Conservation (phyloP, 2,329 filamentous ascomycete species). For the Leptographium lundbergii region DNA sequence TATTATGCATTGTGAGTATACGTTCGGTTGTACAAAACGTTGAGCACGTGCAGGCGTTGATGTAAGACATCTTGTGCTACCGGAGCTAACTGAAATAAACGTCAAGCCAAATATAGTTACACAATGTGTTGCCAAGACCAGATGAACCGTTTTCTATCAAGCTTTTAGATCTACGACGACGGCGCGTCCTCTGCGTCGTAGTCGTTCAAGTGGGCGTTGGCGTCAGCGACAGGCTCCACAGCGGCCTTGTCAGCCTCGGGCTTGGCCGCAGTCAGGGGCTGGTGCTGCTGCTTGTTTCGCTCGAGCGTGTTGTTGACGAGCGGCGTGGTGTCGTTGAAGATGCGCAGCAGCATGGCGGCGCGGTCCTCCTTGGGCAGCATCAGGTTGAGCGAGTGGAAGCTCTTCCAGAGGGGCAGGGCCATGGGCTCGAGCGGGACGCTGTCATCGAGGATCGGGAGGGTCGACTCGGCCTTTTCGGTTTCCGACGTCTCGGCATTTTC, state of each 20-base stretch:
- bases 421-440: conserved; percentile 49
- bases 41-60: no score
- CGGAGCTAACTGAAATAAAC: no score
- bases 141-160: neutral
- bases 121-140: no score
- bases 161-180: conserved; percentile 5
- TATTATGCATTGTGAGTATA: no score
- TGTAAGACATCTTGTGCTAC: no score
- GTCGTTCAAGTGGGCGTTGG: conserved; percentile 4
- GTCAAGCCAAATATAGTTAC: no score
- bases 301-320: conserved; percentile 55
- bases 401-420: conserved; percentile 89
- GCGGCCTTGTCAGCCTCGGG: conserved; percentile 2
- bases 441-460: neutral
- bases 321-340: conserved; percentile 82
- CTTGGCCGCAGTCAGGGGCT: conserved; percentile 2
- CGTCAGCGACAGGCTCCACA: conserved; percentile 1
- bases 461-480: neutral
- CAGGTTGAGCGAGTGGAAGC: conserved; percentile 79
- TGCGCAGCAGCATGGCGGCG: conserved; percentile 75
- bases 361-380: conserved; percentile 98
- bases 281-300: conserved; percentile 27
- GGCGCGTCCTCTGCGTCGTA: conserved; percentile 13
- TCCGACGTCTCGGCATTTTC: neutral
- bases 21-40: no score